Base-by-base conservation (phyloP, 768 basidiomycete species). In the Xerocomus potaroensis region DNA sequence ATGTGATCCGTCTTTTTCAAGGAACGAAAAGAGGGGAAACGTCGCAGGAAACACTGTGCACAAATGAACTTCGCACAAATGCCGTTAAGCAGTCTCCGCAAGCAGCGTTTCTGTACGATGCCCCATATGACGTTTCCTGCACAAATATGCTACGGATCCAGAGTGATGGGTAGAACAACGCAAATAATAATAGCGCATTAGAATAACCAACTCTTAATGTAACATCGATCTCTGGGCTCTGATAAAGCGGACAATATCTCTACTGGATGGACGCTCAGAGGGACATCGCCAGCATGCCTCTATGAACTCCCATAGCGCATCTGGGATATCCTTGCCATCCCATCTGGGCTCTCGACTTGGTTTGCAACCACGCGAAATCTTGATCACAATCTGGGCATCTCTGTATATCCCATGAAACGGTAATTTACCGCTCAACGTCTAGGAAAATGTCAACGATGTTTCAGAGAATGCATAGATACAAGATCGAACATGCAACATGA, bases 401-500 rank as follows among this genome's bases (percentile, higher is more conserved):
- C 59, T 55, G 8, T 38, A 52, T 15, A 57, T 27, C 7, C 29
- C 32, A 18, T 65, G 49, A 34, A 66, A 63, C 15, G 62, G 62
- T 8, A 53, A 23, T 45, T 54, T 61, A 0, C 62, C 62, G n/a
- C 42, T 63, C 43, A 63, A 22, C 1, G 36, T 54, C 62, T 63
- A 27, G 6, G 0, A 11, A 30, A 21, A 24, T 9, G 21, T 60
- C 37, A 53, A 14, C 16, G 1, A 38, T 2, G n/a, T 2, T 22
- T 4, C 8, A 0, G 6, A 10, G 39, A 0, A 7, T 18, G 33
- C 31, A 4, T 18, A 18, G 14, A 15, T 19, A 24, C 12, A 14
- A 5, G 23, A 32, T 8, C 43, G n/a, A 21, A 62, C 62, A 50
- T 66, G 62, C 6, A 64, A 22, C 54, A 57, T 66, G 34, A 66